A percentile compares a stretch with the other conserved stretches of the same genome.
phyloP scores from a whole-genome alignment of 352 stramenopile species.

The Stramenopiles sp. region DNA sequence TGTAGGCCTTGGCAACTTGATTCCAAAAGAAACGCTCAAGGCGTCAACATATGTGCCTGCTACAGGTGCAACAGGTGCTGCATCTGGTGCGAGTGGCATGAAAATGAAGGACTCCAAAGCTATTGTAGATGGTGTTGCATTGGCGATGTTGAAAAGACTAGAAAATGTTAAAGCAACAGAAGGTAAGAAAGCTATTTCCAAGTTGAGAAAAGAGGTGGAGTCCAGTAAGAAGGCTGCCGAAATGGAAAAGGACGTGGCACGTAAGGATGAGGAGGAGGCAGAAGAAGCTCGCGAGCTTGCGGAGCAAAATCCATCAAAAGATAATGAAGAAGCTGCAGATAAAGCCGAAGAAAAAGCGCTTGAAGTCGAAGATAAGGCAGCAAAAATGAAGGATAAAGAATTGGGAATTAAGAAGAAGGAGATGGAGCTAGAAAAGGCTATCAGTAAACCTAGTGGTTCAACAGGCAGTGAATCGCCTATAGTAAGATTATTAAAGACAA shows the following conservation, averaged over 20 bases:
- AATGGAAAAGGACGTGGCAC: conserved; percentile 1
- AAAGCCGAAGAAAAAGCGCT: conserved; percentile 6
- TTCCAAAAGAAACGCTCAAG: conserved; percentile 1
- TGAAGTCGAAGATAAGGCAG: conserved; percentile 2
- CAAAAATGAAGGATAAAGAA: neutral
- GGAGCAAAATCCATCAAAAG: neutral
- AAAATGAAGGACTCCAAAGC: too few species aligned
- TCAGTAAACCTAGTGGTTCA: neutral
- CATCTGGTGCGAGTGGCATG: conserved; percentile 5
- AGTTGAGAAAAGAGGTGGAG: conserved; percentile 1
- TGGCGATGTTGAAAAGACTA: conserved; percentile 3
- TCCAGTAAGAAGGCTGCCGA: neutral
- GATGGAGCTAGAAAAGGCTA: neutral
- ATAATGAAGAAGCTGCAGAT: conserved; percentile 9
- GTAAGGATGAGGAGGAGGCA: conserved; percentile 9
- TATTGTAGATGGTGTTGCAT: neutral
- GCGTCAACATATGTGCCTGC: neutral
- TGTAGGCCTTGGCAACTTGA: conserved; percentile 7
- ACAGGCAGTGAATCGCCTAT: neutral
- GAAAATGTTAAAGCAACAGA: conserved; percentile 1
- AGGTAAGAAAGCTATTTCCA: neutral
- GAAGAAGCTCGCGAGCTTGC: conserved; percentile 4
- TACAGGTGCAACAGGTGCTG: neutral
- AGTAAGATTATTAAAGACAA: neutral
- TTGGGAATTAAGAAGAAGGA: neutral